These are phyloP conservation scores for Arthrinium puccinioides DNA, from an alignment of 2,329 filamentous ascomycete genomes.

Conservation along the genomic window DNA sequence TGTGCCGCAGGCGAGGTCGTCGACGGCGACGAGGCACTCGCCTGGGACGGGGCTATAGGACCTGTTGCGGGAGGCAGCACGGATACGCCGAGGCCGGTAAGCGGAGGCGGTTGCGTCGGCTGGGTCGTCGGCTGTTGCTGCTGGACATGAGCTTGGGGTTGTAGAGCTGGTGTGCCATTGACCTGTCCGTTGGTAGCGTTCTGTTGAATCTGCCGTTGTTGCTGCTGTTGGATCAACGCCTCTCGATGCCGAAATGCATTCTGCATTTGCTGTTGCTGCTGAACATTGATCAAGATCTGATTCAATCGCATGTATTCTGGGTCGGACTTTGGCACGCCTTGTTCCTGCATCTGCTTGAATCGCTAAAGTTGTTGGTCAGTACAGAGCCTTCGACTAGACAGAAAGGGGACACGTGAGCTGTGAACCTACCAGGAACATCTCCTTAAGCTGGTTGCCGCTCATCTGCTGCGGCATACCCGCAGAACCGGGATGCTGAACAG, in stretches of 20 bases:
- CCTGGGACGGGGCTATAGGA: conserved; percentile 20
- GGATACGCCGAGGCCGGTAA: conserved; percentile 29
- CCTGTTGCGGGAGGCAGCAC: conserved; percentile 28
- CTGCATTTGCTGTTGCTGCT: conserved; percentile 55
- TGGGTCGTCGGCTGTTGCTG: conserved; percentile 26
- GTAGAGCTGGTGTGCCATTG: conserved; percentile 39
- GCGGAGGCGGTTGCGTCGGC: conserved; percentile 26
- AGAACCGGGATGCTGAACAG: conserved; percentile 58
- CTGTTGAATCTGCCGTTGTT: conserved; percentile 50
- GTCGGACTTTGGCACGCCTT: conserved; percentile 72
- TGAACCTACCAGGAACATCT: conserved; percentile 57
- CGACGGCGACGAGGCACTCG: conserved; percentile 24
- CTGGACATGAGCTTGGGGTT: conserved; percentile 18
- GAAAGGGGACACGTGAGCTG: background rate
- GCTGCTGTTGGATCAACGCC: conserved; percentile 52
- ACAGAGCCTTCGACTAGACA: conserved; percentile 2
- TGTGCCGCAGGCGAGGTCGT: conserved; percentile 31
- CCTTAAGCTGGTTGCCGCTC: conserved; percentile 71
- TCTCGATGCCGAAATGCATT: conserved; percentile 51
- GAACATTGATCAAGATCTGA: conserved; percentile 65
- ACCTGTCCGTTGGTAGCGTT: conserved; percentile 32
- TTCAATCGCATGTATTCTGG: conserved; percentile 83
- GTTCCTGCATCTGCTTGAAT: conserved; percentile 81
- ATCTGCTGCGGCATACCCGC: conserved; percentile 56
- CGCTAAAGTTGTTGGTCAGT: conserved; percentile 54